These are phyloP conservation scores for Thielaviopsis musarum DNA, from an alignment of 2,329 filamentous ascomycete species.

Conservation along the genomic window DNA sequence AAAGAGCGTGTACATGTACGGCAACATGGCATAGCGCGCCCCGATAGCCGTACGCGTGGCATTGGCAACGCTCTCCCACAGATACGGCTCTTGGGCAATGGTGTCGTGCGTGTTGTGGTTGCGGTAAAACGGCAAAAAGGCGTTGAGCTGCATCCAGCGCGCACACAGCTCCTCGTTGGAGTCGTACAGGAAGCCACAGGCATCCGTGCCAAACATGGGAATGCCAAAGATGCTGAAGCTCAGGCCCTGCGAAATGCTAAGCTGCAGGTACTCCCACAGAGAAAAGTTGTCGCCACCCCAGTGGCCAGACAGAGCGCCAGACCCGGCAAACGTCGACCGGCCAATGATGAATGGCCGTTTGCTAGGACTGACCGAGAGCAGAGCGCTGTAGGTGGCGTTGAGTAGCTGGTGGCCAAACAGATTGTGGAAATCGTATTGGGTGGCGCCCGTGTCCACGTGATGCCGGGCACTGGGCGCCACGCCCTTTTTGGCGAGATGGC, in stretches of 20 bases:
- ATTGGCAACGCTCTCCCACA: slow-evolving; percentile 43
- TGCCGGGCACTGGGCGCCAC: slow-evolving; percentile 47
- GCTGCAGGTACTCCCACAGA: slow-evolving; percentile 56
- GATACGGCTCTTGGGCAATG: slow-evolving; percentile 49
- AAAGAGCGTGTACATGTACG: slow-evolving; percentile 64
- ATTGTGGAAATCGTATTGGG: slow-evolving; percentile 75
- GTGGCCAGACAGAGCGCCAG: slow-evolving; percentile 60
- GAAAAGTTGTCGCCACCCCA: slow-evolving; percentile 68
- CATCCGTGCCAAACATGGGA: slow-evolving; percentile 54
- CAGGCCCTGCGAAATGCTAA: slow-evolving; percentile 62
- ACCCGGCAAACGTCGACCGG: slow-evolving; percentile 63
- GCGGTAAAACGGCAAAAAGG: slow-evolving; percentile 54
- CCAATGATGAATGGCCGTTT: slow-evolving; percentile 75
- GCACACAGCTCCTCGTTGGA: slow-evolving; percentile 48
- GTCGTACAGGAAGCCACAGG: slow-evolving; percentile 57
- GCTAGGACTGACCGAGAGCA: slow-evolving; percentile 43
- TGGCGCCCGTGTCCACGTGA: slow-evolving; percentile 38
- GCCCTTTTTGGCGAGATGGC: slow-evolving; percentile 40
- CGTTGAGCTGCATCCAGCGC: slow-evolving; percentile 52
- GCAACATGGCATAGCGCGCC: slow-evolving; percentile 61
- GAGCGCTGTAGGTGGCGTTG: slow-evolving; percentile 58
- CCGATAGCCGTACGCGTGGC: slow-evolving; percentile 53
- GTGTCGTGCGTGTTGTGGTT: slow-evolving; percentile 42
- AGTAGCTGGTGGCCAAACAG: slow-evolving; percentile 60
- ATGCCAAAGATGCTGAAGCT: slow-evolving; percentile 55